phyloP scores from a whole-genome alignment of 2,329 filamentous ascomycete genomes.

The Curvularia hawaiiensis region DNA sequence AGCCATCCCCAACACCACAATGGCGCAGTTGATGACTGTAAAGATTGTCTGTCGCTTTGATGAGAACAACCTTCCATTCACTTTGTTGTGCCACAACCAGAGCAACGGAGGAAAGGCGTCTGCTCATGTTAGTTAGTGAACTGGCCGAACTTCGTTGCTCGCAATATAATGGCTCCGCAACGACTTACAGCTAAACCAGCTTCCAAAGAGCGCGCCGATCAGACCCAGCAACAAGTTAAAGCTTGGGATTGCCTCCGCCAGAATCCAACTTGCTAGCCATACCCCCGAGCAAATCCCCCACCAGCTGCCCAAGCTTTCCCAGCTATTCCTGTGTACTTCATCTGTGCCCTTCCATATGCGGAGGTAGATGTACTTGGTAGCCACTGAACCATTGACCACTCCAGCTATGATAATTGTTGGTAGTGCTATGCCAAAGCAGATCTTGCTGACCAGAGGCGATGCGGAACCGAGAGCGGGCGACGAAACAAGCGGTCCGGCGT shows the following conservation, averaged over 20 bases:
- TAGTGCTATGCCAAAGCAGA: conserved; percentile 70
- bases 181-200: conserved; percentile 66
- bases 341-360: conserved; percentile 66
- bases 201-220: conserved; percentile 65
- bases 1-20: conserved; percentile 46
- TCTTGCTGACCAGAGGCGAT: conserved; percentile 60
- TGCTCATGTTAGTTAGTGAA: conserved; percentile 10
- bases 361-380: conserved; percentile 68
- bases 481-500: conserved; percentile 64
- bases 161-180: not conserved
- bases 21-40: conserved; percentile 51
- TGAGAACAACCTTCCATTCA: conserved; percentile 41
- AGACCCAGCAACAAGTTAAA: conserved; percentile 71
- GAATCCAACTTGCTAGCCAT: conserved; percentile 69
- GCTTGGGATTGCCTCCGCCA: conserved; percentile 71
- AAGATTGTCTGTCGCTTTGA: conserved; percentile 51
- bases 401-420: conserved; percentile 75
- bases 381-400: conserved; percentile 71
- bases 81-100: conserved; percentile 56
- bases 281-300: conserved; percentile 58
- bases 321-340: conserved; percentile 30
- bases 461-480: conserved; percentile 72
- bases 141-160: not conserved
- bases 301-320: conserved; percentile 57
- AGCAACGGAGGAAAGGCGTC: conserved; percentile 52